phyloP scores from a whole-genome alignment of 2,329 filamentous ascomycete genomes.

The Clathrospora elynae region DNA sequence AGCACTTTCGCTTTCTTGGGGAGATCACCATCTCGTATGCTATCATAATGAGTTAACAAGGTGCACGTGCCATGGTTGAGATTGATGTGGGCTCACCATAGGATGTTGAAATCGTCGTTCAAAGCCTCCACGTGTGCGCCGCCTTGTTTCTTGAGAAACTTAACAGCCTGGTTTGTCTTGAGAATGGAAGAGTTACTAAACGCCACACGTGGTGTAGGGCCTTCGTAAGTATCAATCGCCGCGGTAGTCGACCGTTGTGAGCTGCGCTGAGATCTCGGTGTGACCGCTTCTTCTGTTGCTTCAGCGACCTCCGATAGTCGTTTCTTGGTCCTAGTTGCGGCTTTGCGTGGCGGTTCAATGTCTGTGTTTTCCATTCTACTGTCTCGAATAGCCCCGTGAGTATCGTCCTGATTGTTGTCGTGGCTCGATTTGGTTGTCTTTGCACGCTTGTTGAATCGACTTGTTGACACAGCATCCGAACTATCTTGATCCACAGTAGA shows the following conservation, averaged over 20 bases:
- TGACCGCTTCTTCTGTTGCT: constrained; percentile 12
- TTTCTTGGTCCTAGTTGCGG: constrained; percentile 18
- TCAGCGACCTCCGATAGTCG: constrained; percentile 8
- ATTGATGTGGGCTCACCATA: constrained; percentile 41
- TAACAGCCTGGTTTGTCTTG: constrained; percentile 28
- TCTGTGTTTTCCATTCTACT: constrained; percentile 15
- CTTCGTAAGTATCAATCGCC: constrained; percentile 26
- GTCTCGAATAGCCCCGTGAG: constrained; percentile 16
- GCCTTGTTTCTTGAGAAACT: constrained; percentile 45
- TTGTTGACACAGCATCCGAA: neutral
- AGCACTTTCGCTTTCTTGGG: constrained; percentile 55
- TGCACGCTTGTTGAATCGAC: constrained; percentile 23
- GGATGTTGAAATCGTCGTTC: constrained; percentile 39
- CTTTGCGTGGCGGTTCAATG: constrained; percentile 6
- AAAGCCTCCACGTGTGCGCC: constrained; percentile 38
- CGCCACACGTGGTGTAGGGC: constrained; percentile 35
- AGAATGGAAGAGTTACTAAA: constrained; percentile 43
- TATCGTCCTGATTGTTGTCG: too few relatives aligned
- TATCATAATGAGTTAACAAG: constrained; percentile 28
- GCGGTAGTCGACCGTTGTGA: constrained; percentile 23
- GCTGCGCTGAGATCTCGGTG: constrained; percentile 25
- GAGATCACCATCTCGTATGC: constrained; percentile 49
- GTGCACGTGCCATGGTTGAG: neutral
- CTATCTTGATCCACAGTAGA: constrained; percentile 6
- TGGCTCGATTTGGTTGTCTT: constrained; percentile 18